Evolutionary conservation across 768 basidiomycete genomes (phyloP), one percentile per base, ranked within the genome.

Genomic region (Agaricus sinodeliciosus): DNA sequence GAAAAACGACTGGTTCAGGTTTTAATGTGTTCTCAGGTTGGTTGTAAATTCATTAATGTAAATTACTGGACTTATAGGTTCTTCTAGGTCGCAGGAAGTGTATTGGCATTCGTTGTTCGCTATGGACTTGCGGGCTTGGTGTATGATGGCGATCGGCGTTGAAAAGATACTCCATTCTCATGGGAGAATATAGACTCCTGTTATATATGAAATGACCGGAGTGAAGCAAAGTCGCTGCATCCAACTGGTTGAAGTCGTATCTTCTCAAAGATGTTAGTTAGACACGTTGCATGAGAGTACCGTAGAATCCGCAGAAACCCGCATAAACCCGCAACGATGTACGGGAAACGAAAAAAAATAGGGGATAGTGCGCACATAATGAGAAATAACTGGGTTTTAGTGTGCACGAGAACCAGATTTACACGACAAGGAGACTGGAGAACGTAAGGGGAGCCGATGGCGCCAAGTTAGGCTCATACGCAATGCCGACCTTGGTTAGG

Each of bases 81-180:
- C 36, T 53, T 31, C 36, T 53, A 93, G 87, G 67, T 85, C 55
- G 70, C 74, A 9, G 89, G 94, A 42, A 96, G 92, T 66, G 60
- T 80, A 3, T 49, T 89, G 9, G 96, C 91, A 7, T 98, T 98
- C 66, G 72, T 77, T 18, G 79, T 98, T 28, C 77, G 95, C 60
- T 97, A 99, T 61, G 94, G 94, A 8, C 75, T 94, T 11, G 93
- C 92, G 3, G 80, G 87, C 43, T 74, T 95, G 50, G 78, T 96
- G 41, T 99, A 96, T 64, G 94, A 95, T 62, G 93, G 91, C 9
- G 91, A 93, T 70, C 77, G 94, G 64, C 73, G 91, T 64, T 93
- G 63, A 73, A 11, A 31, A 5, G 7, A 31, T 31, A 31, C 31
- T 31, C 31, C 11, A 31, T 31, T 8, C 31, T 3, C 8, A 31